A percentile compares a stretch with the other conserved stretches of the same genome.
These are phyloP conservation scores for Psilocybe mexicana DNA, from an alignment of 1,284 basidiomycete genomes.

Conservation along the genomic window DNA sequence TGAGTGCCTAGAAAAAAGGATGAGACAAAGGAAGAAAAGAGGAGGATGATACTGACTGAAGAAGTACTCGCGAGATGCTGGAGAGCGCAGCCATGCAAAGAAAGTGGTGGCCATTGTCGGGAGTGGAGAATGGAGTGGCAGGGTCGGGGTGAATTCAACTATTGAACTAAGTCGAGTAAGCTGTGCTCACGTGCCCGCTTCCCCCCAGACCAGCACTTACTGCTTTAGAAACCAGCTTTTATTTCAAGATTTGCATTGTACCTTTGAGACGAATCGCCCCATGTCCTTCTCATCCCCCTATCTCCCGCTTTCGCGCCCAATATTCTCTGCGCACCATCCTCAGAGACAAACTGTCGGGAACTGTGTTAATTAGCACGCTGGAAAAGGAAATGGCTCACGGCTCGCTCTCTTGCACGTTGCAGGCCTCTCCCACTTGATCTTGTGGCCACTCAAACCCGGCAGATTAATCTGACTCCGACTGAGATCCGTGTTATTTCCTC, in stretches of 20 bases:
- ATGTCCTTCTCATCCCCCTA: not conserved
- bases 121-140: not conserved
- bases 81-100: conserved; percentile 84
- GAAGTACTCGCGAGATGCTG: conserved; percentile 89
- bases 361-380: conserved; percentile 14
- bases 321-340: too few relatives aligned
- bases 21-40: conserved; percentile 13
- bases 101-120: conserved; percentile 75
- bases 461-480: not conserved
- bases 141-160: conserved; percentile 12
- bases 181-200: conserved; percentile 13
- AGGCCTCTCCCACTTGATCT: conserved; percentile 7
- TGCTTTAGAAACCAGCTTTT: too few relatives aligned
- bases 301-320: not conserved
- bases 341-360: conserved; percentile 3
- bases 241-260: too few relatives aligned
- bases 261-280: not conserved
- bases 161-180: conserved; percentile 13
- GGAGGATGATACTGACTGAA: conserved; percentile 67
- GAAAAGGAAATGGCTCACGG: conserved; percentile 16
- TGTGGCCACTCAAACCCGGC: conserved; percentile 3
- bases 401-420: conserved; percentile 17
- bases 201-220: too few relatives aligned
- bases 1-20: conserved; percentile 70
- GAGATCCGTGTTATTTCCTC: conserved; percentile 4